Evolutionary conservation across 2,329 filamentous ascomycete species (phyloP), one percentile per base, ranked within the genome.

Genomic region (Pseudopithomyces chartarum): DNA sequence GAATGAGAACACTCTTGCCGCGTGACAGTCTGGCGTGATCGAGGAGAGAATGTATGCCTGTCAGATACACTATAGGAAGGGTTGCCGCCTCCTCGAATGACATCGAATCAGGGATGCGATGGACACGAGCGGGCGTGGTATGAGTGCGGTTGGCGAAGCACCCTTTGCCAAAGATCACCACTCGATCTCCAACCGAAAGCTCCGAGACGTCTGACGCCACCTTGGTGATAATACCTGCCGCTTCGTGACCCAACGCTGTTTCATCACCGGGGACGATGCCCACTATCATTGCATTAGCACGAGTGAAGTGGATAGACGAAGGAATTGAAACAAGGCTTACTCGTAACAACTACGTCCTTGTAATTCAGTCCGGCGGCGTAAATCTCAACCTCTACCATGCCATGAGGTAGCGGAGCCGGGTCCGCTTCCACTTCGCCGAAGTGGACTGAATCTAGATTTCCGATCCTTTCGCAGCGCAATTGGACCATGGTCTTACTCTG

Each of bases 331-430:
- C n/a, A n/a, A n/a, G n/a, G n/a, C 36, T 39, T n/a, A 39, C 36
- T 58, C 4, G 49, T 33, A 47, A 56, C 26, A 44, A 56, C 52
- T 12, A 65, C 20, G 40, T 63, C 59, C 23, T 56, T 55, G 54
- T 47, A 65, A 38, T 60, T 62, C 7, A 62, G 12, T 26, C 58
- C 58, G 8, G 36, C 40, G 0, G 32, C 40, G 19, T 69, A 68
- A 33, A 68, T 64, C 20, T 64, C 57, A 15, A 75, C 56, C 45
- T 75, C 73, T 15, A 74, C 61, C 52, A 11, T 56, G 36, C 36
- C 36, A 10, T 39, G 38, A 2, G 33, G 32, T 11, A 63, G n/a
- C 4, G 55, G 59, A 3, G 44, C 19, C n/a, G 47, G 47, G 6
- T 42, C 40, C 3, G 44, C 15, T 4, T 44, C 34, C 15, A 57